Evolutionary conservation across 257 asterid species (phyloP), one percentile per base, ranked within the genome.

Genomic region (Fraxinus quadrangulata): DNA sequence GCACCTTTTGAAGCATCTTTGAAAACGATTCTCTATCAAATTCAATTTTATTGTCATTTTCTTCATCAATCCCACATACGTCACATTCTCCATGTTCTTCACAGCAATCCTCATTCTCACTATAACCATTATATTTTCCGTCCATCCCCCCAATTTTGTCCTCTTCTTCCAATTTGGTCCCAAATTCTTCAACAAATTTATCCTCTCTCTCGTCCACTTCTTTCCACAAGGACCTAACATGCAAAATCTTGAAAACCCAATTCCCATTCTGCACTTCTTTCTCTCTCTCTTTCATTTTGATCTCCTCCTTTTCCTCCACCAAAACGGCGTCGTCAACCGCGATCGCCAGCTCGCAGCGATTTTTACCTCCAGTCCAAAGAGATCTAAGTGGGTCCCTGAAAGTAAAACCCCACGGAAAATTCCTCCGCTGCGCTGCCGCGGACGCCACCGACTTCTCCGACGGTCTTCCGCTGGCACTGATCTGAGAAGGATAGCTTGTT

Each of bases 161-260:
- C 5, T 59, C 82, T 26, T 71, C 84, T 71, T 83, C 85, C 82
- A 47, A 65, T 65, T 78, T 72, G 21, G 67, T 85, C 73, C 74
- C 82, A 36, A 31, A 21, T 76, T 82, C 87, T 9, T 78, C 90
- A 69, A 69, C 80, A 76, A 70, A 76, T 56, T 74, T 85, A 26
- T 79, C 90, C 6, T 68, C 74, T 4, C 69, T 77, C 21, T 74
- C 69, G 2, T 14, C 86, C 17, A 70, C 88, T 75, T 77, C 84
- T 17, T 86, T 88, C 92, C 96, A 88, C 76, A 90, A 67, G 34
- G 96, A 89, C 79, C 80, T 81, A 67, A 94, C 90, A 68, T 84
- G 96, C 86, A 95, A 73, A 80, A 95, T 87, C 90, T 90, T 90
- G 33, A 89, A 82, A 4, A 92, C 96, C 97, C 97, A 92, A 79